Conservation (phyloP, 768 basidiomycete genomes). For the Inosperma sp. region DNA sequence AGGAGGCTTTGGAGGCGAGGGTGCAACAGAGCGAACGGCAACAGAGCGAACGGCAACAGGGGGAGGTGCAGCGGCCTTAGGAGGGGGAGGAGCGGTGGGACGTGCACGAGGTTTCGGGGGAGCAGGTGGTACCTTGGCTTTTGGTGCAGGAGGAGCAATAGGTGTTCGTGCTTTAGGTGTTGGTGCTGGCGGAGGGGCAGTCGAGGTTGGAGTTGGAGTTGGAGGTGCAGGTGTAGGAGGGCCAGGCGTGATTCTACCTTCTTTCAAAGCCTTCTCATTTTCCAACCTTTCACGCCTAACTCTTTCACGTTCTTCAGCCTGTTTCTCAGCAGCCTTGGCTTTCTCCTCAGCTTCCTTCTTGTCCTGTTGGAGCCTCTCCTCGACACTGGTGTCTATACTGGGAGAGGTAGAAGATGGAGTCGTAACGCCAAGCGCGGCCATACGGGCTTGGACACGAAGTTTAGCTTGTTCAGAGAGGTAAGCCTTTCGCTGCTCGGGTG, state of each 20-base stretch:
- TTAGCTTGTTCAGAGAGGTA: conserved; percentile 77
- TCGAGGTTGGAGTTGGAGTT: conserved; percentile 26
- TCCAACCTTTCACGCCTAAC: conserved; percentile 69
- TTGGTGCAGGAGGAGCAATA: conserved; percentile 36
- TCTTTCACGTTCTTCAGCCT: conserved; percentile 75
- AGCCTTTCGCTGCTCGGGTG: conserved; percentile 75
- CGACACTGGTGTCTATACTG: conserved; percentile 71
- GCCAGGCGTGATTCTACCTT: conserved; percentile 36
- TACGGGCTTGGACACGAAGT: conserved; percentile 77
- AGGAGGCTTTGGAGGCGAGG: conserved; percentile 24
- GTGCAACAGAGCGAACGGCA: conserved; percentile 18
- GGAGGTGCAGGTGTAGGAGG: conserved; percentile 26
- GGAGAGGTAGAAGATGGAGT: conserved; percentile 41
- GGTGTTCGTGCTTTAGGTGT: conserved; percentile 35
- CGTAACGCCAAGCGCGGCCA: conserved; percentile 76
- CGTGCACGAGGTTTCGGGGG: conserved; percentile 7
- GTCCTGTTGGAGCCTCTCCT: conserved; percentile 80
- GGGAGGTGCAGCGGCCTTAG: conserved; percentile 38
- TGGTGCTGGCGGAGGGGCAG: conserved; percentile 31
- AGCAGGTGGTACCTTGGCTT: conserved; percentile 37
- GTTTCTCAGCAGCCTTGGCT: conserved; percentile 67
- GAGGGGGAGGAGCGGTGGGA: conserved; percentile 35
- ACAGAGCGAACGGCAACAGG: conserved; percentile 29
- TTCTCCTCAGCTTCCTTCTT: conserved; percentile 91
- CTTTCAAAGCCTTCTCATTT: conserved; percentile 62